Base-by-base conservation (phyloP, 805 yeast genomes). In the Wickerhamomyces mucosus region DNA sequence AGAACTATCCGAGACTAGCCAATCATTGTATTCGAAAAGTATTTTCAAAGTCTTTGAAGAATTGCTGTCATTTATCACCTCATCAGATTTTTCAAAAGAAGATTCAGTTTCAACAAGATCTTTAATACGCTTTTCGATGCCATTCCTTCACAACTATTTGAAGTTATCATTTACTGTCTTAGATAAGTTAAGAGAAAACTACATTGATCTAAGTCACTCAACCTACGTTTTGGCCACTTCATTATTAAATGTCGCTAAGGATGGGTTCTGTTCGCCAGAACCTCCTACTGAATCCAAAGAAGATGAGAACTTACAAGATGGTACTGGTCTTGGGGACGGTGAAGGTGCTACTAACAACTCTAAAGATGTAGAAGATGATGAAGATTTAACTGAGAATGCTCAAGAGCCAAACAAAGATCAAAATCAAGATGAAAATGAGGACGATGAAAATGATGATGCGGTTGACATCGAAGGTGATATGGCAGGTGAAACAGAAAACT, bases 381-480 rank as follows among this genome's bases (percentile, higher is more conserved):
- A 86, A 39, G 95, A 92, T 53, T 63, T 89, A 29, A 63, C 78
- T 5, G 68, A 72, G 38, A 69, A 75, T 42, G 82, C 81, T 1
- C 84, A 79, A 45, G 72, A 75, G 34, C 78, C 78, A 19, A 79
- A 83, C 42, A 72, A 78, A 31, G 88, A 86, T 22, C 70, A 80
- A 31, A 72, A 78, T 22, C 13, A 23, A 16, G 72, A 80, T 15
- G 67, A 75, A n/a, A 71, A 75, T 6, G 67, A 73, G 18, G 65
- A 67, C 2, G 79, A 79, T n/a, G 78, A 75, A 7, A 74, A 85
- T 31, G 85, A 84, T 40, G 85, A 85, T 52, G 96, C 96, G 5
- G 86, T 83, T 28, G 95, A 85, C 30, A 82, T 88, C 52, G 95
- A 88, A 46, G 96, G 96, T 21, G 97, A 92, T 46, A 84, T 92